phyloP scores from a whole-genome alignment of 1,139 yeast species.

The Diutina catenulata region DNA sequence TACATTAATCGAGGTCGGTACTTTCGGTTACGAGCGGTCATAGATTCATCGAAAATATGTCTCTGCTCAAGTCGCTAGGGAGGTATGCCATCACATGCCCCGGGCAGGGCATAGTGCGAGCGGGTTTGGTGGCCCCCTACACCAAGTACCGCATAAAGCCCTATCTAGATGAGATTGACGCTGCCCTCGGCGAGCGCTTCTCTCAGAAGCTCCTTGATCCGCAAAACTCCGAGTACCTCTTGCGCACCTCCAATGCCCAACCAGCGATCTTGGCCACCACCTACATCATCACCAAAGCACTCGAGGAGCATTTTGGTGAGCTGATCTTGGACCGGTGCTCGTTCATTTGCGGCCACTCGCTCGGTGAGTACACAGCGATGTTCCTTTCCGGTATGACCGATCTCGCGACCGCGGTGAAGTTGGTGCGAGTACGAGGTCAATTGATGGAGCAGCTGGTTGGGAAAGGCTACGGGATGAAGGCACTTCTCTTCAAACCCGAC shows the following conservation, averaged over 20 bases:
- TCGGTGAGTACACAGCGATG: constrained; percentile 2
- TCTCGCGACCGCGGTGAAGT: background rate
- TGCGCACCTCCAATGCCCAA: constrained; percentile 2
- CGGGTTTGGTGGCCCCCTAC: constrained; percentile 1
- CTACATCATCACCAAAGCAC: background rate
- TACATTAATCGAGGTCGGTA: no score
- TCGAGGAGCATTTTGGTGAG: background rate
- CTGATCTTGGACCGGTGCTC: background rate
- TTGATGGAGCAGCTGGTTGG: background rate
- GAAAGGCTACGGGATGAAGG: constrained; percentile 24
- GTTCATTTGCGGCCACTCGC: constrained; percentile 1
- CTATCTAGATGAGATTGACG: background rate
- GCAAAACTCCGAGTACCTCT: background rate
- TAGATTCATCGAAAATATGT: no score
- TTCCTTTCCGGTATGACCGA: background rate
- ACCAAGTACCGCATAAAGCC: background rate
- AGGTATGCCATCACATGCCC: constrained; percentile 3
- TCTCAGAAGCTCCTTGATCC: background rate
- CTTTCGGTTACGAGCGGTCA: no score
- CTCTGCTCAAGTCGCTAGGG: no score
- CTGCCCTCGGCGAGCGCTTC: background rate
- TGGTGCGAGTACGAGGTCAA: background rate
- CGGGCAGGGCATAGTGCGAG: background rate
- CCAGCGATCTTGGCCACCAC: constrained; percentile 5
- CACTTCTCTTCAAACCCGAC: constrained; percentile 17